Evolutionary conservation across 2,329 filamentous ascomycete species (phyloP), one percentile per base, ranked within the genome.

Genomic region (Fusarium austroafricanum): DNA sequence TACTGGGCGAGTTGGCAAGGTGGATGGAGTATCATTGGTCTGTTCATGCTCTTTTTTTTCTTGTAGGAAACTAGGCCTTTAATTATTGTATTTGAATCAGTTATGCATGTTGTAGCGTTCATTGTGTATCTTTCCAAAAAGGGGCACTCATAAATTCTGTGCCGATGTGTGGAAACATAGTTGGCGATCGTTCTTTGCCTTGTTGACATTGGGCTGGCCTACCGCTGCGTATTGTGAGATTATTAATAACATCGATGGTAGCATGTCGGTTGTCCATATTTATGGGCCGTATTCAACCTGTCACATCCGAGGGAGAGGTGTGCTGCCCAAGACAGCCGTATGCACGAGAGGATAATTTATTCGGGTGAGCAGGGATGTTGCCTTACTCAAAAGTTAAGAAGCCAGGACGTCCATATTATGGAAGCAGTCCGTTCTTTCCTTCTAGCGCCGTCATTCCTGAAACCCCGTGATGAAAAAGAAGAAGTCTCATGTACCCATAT

Each of bases 401-500:
- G 47, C 55, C 40, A 58, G 51, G 57, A 50, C 46, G 39, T 60
- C 55, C 29, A 55, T 62, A 11, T 35, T 53, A 57, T 63, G 20
- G 35, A 21, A 57, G 46, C 50, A 62, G 47, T 54, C 56, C 43
- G 52, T 62, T 51, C 45, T 63, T 53, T 51, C 45, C 59, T 53
- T 61, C 60, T 56, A 62, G 67, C 51, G 42, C 49, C 55, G 26
- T 66, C 61, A 51, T 67, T 62, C 54, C 55, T 46, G 43, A 52
- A 61, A 56, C 55, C 61, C 56, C 59, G 54, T 57, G 40, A 61
- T 56, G 35, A 56, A 61, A 64, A 60, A 55, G 45, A 67, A 70
- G 55, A 62, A 67, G 65, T 61, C 55, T 65, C 68, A 73, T 72
- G 65, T 64, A 64, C 67, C 68, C 65, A 63, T 73, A 60, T 65